Evolutionary conservation across 192 early-diverging fungal species (phyloP).

Genomic region (Coemansia sp.): DNA sequence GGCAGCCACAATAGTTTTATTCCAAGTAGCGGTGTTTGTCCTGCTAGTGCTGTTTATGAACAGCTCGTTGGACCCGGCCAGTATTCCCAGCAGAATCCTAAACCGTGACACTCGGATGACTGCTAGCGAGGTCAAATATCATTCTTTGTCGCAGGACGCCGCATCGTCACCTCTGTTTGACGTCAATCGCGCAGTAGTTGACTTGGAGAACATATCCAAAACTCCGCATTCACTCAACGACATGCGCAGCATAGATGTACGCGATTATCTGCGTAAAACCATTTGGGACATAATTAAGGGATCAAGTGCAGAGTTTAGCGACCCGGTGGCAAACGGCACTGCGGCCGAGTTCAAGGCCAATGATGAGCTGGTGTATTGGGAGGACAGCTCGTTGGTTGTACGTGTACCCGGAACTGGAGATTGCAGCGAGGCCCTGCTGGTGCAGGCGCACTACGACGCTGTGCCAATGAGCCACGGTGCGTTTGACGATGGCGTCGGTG

Average conservation of each 20-base stretch:
- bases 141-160: not conserved
- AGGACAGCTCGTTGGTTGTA: slow-evolving; percentile 62
- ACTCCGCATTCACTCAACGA: slow-evolving; percentile 56
- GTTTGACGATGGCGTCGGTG: slow-evolving; percentile 69
- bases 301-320: slow-evolving; percentile 25
- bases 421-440: slow-evolving; percentile 58
- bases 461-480: slow-evolving; percentile 70
- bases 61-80: slow-evolving; percentile 23
- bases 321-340: slow-evolving; percentile 29
- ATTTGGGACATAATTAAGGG: slow-evolving; percentile 24
- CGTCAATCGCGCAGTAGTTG: slow-evolving; percentile 34
- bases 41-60: slow-evolving; percentile 25
- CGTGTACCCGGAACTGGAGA: slow-evolving; percentile 58
- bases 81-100: slow-evolving; percentile 14
- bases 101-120: slow-evolving; percentile 8
- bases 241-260: slow-evolving; percentile 43
- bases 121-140: not conserved
- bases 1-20: slow-evolving; percentile 5
- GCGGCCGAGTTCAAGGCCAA: slow-evolving; percentile 30
- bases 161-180: slow-evolving; percentile 23
- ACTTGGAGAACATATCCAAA: slow-evolving; percentile 34
- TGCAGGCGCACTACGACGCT: slow-evolving; percentile 70
- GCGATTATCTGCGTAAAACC: slow-evolving; percentile 40
- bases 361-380: slow-evolving; percentile 42
- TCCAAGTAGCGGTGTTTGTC: slow-evolving; percentile 22